A percentile compares a stretch with the other conserved stretches of the same genome.
Conservation (phyloP, 2,329 filamentous ascomycete genomes). For the Onygena corvina region DNA sequence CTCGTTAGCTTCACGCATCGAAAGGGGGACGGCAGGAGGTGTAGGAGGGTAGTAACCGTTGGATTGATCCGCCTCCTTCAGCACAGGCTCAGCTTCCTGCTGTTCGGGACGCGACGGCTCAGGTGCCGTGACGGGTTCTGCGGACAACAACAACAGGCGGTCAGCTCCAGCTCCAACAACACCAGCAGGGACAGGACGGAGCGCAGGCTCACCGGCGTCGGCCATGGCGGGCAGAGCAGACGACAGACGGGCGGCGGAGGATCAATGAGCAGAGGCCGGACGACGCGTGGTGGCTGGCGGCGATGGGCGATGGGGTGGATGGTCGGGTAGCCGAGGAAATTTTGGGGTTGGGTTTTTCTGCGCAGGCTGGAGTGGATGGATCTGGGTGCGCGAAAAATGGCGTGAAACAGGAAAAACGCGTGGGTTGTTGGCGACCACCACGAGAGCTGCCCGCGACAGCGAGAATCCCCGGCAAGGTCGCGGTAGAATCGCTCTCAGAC, state of each 20-base stretch:
- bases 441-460: not conserved
- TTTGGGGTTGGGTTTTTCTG: slow-evolving; percentile 19
- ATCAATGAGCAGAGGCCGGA: not conserved
- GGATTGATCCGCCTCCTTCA: slow-evolving; percentile 21
- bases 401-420: slow-evolving; percentile 21
- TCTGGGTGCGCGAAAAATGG: slow-evolving; percentile 19
- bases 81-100: slow-evolving; percentile 17
- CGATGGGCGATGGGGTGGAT: slow-evolving; percentile 9
- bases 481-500: not conserved
- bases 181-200: slow-evolving; percentile 11
- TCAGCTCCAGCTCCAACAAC: slow-evolving; percentile 12
- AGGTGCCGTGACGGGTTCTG: slow-evolving; percentile 17
- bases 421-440: slow-evolving; percentile 23
- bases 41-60: slow-evolving; percentile 18
- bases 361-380: slow-evolving; percentile 12
- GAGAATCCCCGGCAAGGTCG: not conserved
- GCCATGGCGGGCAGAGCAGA: slow-evolving; percentile 23
- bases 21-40: not conserved
- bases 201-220: slow-evolving; percentile 28
- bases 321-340: slow-evolving; percentile 15
- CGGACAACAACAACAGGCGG: slow-evolving; percentile 8
- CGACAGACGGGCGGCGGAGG: not conserved
- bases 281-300: slow-evolving; percentile 6
- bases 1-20: slow-evolving; percentile 2
- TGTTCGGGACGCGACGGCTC: slow-evolving; percentile 19